Percentiles rank a stretch among this genome's conserved stretches.
phyloP scores from a whole-genome alignment of 192 early-diverging fungal species.

The Umbelopsis sp. region DNA sequence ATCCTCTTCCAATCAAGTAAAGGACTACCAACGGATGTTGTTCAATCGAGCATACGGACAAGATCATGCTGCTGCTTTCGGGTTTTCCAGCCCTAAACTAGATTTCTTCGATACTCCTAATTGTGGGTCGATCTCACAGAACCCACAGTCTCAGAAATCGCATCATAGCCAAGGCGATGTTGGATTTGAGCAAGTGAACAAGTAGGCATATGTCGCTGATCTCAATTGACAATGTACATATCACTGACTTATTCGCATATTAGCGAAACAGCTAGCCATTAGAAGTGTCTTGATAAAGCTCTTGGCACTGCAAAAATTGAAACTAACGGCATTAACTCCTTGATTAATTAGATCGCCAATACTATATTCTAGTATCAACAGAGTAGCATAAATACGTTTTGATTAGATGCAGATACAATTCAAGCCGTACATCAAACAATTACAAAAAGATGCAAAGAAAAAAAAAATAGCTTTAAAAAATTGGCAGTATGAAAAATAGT shows the following conservation, averaged over 20 bases:
- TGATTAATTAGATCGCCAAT: no score
- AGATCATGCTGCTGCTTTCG: not conserved
- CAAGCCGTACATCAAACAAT: no score
- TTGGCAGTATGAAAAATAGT: no score
- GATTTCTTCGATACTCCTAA: not conserved
- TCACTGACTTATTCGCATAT: not conserved
- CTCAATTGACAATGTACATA: not conserved
- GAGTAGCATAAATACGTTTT: no score
- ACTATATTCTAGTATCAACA: no score
- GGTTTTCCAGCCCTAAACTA: not conserved
- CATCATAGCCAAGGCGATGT: not conserved
- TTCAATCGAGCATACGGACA: constrained; percentile 8
- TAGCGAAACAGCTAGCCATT: not conserved
- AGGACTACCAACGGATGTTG: constrained; percentile 3
- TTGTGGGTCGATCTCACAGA: not conserved
- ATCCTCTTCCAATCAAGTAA: not conserved
- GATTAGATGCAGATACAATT: no score
- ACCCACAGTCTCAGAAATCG: not conserved
- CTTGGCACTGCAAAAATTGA: no score
- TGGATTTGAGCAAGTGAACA: not conserved
- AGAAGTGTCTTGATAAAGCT: no score
- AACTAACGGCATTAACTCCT: no score
- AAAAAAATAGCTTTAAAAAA: no score
- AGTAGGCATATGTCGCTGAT: not conserved
- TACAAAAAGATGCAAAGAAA: no score